Conservation (phyloP, 768 basidiomycete species). For the Neoboletus brunneissimus region DNA sequence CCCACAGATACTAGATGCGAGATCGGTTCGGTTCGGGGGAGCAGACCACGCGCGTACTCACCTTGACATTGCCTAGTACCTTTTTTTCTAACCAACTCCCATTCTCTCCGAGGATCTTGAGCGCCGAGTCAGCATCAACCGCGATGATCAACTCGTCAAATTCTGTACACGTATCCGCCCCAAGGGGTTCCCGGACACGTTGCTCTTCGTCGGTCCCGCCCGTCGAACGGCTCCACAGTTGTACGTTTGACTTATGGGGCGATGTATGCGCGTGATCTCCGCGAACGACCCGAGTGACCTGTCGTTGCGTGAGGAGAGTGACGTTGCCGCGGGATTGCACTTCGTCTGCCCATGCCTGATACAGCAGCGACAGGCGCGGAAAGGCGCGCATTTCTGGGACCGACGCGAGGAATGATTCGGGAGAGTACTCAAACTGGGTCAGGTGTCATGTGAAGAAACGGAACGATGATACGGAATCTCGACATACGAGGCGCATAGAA, state of each 20-base stretch:
- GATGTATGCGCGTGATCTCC: background rate
- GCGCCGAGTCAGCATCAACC: slow-evolving; percentile 5
- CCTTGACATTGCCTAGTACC: background rate
- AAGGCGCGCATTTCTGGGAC: slow-evolving; percentile 7
- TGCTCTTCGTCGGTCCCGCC: background rate
- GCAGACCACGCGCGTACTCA: background rate
- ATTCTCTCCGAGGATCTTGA: background rate
- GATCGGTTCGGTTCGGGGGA: background rate
- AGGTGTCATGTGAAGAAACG: background rate
- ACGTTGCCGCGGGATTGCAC: slow-evolving; percentile 5
- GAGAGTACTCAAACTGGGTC: slow-evolving; percentile 4
- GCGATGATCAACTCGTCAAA: slow-evolving; percentile 7
- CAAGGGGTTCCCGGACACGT: background rate
- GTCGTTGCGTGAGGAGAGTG: background rate
- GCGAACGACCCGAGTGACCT: background rate
- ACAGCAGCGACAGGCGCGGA: slow-evolving; percentile 1
- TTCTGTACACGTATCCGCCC: background rate
- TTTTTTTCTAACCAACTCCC: background rate
- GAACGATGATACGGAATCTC: background rate
- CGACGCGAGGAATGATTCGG: slow-evolving; percentile 12
- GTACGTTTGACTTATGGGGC: background rate
- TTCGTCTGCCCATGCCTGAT: background rate
- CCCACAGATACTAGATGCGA: background rate
- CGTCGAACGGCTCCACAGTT: slow-evolving; percentile 1
- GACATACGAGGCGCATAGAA: slow-evolving; percentile 1